phyloP scores from a whole-genome alignment of 805 yeast species.

The Kodamaea neixiangensis region DNA sequence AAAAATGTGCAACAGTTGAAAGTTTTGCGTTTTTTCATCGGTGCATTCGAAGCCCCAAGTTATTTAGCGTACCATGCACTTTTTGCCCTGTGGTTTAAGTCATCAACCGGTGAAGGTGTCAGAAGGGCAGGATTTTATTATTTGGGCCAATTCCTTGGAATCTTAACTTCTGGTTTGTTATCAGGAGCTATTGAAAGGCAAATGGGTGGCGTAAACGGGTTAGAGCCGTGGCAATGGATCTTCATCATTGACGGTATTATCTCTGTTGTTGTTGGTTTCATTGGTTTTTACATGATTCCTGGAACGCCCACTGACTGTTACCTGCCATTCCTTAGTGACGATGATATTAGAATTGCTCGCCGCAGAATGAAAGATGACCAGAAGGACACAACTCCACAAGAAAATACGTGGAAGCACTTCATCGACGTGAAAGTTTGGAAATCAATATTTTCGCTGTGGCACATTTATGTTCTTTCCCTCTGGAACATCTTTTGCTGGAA shows the following conservation, averaged over 20 bases:
- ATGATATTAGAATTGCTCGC: conserved; percentile 37
- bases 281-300: conserved; percentile 59
- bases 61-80: conserved; percentile 38
- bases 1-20: conserved; percentile 52
- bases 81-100: conserved; percentile 30
- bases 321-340: conserved; percentile 35
- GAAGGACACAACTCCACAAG: conserved; percentile 17
- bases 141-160: conserved; percentile 63
- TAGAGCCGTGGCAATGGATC: conserved; percentile 73
- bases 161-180: conserved; percentile 61
- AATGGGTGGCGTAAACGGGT: conserved; percentile 53
- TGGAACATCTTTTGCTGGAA: conserved; percentile 65
- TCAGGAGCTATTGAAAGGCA: conserved; percentile 54
- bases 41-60: conserved; percentile 67
- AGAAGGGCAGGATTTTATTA: conserved; percentile 65
- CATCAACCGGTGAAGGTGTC: conserved; percentile 48
- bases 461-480: conserved; percentile 55
- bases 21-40: conserved; percentile 66
- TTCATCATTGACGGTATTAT: conserved; percentile 66
- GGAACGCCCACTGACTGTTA: conserved; percentile 60
- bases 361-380: conserved; percentile 19
- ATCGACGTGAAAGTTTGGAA: conserved; percentile 53
- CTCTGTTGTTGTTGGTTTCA: conserved; percentile 56
- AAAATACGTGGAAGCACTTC: conserved; percentile 29
- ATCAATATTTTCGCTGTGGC: conserved; percentile 55